phyloP scores from a whole-genome alignment of 371 early-diverging fungal genomes.

The Mortierella polycephala region DNA sequence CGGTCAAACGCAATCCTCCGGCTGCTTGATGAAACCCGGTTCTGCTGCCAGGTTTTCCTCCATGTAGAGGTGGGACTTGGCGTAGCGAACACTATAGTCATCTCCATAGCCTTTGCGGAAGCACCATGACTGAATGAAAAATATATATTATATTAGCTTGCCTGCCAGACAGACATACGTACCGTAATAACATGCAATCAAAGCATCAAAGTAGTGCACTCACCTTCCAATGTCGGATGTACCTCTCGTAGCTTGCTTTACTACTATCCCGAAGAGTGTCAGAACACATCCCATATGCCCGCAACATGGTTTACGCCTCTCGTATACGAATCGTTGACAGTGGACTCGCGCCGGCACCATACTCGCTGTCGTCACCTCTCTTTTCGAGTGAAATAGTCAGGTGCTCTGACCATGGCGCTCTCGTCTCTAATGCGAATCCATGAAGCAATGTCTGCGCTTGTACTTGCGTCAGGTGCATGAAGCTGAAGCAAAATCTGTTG shows the following conservation, averaged over 20 bases:
- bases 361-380: too few species aligned
- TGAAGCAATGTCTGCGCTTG: too few species aligned
- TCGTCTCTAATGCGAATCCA: too few species aligned
- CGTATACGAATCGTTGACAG: background rate
- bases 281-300: conserved; percentile 1
- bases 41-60: background rate
- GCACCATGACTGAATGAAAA: conserved; percentile 6
- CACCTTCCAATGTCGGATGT: conserved; percentile 9
- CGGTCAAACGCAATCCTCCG: conserved; percentile 9
- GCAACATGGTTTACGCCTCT: background rate
- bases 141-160: too few species aligned
- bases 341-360: too few species aligned
- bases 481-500: too few species aligned
- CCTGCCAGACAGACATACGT: too few species aligned
- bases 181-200: too few species aligned
- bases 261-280: conserved; percentile 9
- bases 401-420: too few species aligned
- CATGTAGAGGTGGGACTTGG: conserved; percentile 6
- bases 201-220: too few species aligned
- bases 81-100: conserved; percentile 8
- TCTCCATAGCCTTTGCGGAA: conserved; percentile 10
- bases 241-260: conserved; percentile 4
- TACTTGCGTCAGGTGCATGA: too few species aligned
- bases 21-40: background rate
- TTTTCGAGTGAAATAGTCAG: too few species aligned